Percentiles rank a stretch among this genome's conserved stretches.
phyloP scores from a whole-genome alignment of 78 protist species.

The Corallochytrium limacisporum region DNA sequence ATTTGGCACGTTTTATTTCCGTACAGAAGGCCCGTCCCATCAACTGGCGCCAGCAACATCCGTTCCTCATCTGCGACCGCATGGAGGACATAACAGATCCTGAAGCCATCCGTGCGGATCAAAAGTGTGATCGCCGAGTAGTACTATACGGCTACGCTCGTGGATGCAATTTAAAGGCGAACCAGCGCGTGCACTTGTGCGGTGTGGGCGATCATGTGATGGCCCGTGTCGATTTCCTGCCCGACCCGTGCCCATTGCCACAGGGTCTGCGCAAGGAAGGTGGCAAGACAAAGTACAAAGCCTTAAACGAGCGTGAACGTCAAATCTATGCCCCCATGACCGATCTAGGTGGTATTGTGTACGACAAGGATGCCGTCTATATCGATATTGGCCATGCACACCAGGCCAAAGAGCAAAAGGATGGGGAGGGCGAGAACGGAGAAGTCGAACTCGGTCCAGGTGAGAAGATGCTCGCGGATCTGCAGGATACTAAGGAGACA shows the following conservation, averaged over 20 bases:
- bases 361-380: constrained; percentile 92
- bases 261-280: neutral
- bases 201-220: constrained; percentile 90
- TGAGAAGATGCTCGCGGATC: constrained; percentile 33
- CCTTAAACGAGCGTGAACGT: constrained; percentile 49
- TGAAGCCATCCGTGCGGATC: constrained; percentile 36
- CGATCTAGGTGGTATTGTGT: constrained; percentile 87
- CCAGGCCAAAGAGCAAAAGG: neutral
- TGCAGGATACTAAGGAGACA: constrained; percentile 20
- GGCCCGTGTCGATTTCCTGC: constrained; percentile 33
- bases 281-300: neutral
- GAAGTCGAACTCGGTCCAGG: neutral
- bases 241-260: constrained; percentile 94
- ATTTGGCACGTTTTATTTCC: constrained; percentile 88
- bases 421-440: neutral
- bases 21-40: constrained; percentile 76
- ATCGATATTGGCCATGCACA: constrained; percentile 45
- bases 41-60: constrained; percentile 87
- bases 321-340: constrained; percentile 53
- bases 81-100: constrained; percentile 80
- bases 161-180: constrained; percentile 75
- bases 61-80: constrained; percentile 89
- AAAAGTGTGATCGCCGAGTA: constrained; percentile 29
- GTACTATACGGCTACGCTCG: constrained; percentile 80
- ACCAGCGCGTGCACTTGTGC: constrained; percentile 73